Base-by-base conservation (phyloP, 805 yeast species). In the Debaryomyces maramus region DNA sequence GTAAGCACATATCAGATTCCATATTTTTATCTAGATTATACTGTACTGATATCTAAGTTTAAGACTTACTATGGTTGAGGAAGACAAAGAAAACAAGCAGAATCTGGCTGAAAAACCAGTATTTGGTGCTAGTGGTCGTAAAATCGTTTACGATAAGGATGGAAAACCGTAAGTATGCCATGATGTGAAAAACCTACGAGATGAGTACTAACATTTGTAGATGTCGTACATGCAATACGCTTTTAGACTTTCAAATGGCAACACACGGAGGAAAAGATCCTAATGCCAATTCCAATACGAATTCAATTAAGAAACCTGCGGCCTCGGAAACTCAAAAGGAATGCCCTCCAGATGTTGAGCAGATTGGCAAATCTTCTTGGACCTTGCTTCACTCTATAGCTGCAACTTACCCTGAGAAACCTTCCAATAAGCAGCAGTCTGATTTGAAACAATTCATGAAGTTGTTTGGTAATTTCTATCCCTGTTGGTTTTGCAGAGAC, bases 401-500 rank as follows among this genome's bases (percentile, higher is more conserved):
- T 0, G 97, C 97, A 0, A 77, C 78, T 13, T 93, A 88, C 55
- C 97, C 99, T 0, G 81, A 73, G 28, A 61, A 52, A 0, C 95
- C 99, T 2, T 55, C 76, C 4, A 53, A 52, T 2, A 63, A 65
- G 18, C 80, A 89, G 50, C 90, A 90, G 62, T 50, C 60, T 4
- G 95, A 88, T 45, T 77, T 91, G 81, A 67, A 64, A 34, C 75
- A 78, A 35, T 90, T 93, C 49, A 57, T 93, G 36, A 65, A 65
- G 3, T 65, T 86, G 2, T 88, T 93, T 54, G 80, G 93, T 3
- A 78, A 80, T 44, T 70, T 91, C 22, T 93, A 91, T 56, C 99
- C 99, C 2, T 91, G 99, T 61, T 83, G 90, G 85, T 81, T 80
- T 68, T 91, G 98, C 67, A 97, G 95, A 0, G 76, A 77, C 24